Evolutionary conservation across 176 grass and related monocot species (phyloP).

Genomic region (Echinochloa phyllopogon): DNA sequence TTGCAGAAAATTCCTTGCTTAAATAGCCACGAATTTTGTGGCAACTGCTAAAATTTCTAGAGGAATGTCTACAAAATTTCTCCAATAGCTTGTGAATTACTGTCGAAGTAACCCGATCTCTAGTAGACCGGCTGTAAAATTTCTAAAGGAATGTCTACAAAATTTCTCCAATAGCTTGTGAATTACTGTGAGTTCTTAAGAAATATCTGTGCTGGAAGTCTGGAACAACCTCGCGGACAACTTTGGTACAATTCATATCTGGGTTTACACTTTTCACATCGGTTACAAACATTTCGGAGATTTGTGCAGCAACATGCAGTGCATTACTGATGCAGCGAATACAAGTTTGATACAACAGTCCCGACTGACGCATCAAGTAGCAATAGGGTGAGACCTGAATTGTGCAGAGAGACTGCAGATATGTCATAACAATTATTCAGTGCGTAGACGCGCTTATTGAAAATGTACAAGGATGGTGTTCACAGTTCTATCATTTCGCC

Average conservation of each 20-base stretch:
- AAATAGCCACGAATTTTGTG: not conserved
- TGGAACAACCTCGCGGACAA: no score
- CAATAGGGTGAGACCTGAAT: not conserved
- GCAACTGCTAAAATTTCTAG: not conserved
- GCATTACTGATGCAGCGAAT: not conserved
- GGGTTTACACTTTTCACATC: not conserved
- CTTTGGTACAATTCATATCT: not conserved
- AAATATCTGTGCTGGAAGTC: no score
- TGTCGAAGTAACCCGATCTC: not conserved
- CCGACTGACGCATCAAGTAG: not conserved
- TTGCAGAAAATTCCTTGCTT: not conserved
- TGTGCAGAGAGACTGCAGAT: not conserved
- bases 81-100: not conserved
- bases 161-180: no score
- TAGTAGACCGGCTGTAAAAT: no score
- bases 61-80: not conserved
- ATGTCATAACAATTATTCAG: constrained; percentile 4
- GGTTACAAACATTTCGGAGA: not conserved
- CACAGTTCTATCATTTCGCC: not conserved
- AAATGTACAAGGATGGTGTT: constrained; percentile 34
- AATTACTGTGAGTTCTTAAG: no score
- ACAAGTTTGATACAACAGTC: not conserved
- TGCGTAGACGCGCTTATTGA: not conserved
- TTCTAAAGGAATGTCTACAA: no score
- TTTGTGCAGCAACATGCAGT: not conserved